Conservation (phyloP, 805 yeast species). For the Metschnikowia hibisci region DNA sequence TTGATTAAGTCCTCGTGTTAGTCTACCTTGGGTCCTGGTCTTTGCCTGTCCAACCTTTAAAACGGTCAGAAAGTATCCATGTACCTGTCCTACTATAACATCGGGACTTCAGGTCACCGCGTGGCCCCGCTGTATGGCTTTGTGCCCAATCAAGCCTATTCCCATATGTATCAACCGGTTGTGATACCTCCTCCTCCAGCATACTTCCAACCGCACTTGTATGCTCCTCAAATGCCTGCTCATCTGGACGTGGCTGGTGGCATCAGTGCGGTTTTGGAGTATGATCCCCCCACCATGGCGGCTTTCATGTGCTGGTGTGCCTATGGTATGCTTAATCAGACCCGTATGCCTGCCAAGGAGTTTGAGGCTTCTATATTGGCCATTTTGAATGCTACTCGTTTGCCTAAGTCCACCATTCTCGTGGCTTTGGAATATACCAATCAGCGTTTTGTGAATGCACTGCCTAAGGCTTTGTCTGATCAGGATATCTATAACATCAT, state of each 20-base stretch:
- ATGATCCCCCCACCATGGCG: slow-evolving; percentile 74
- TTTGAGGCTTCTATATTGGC: slow-evolving; percentile 59
- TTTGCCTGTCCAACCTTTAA: neutral
- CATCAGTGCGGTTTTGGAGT: slow-evolving; percentile 72
- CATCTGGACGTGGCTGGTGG: slow-evolving; percentile 53
- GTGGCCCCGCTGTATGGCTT: slow-evolving; percentile 27
- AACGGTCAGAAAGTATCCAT: neutral
- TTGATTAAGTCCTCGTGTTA: slow-evolving; percentile 37
- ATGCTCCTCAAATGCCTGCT: slow-evolving; percentile 1
- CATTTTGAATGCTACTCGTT: slow-evolving; percentile 80
- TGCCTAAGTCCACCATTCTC: slow-evolving; percentile 78
- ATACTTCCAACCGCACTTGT: slow-evolving; percentile 12
- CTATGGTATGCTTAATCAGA: slow-evolving; percentile 60
- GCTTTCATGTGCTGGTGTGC: slow-evolving; percentile 74
- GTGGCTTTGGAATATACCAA: slow-evolving; percentile 76
- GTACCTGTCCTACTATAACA: slow-evolving; percentile 16
- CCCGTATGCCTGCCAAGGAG: slow-evolving; percentile 38
- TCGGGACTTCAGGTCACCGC: slow-evolving; percentile 40
- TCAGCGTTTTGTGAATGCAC: slow-evolving; percentile 44
- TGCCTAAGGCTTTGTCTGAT: slow-evolving; percentile 21
- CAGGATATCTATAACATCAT: slow-evolving; percentile 50
- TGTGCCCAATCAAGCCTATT: slow-evolving; percentile 14
- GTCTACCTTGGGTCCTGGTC: neutral
- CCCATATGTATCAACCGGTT: slow-evolving; percentile 11
- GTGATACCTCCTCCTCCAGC: slow-evolving; percentile 10